Conservation (phyloP, 2,329 filamentous ascomycete species). For the Coniochaeta sp. region DNA sequence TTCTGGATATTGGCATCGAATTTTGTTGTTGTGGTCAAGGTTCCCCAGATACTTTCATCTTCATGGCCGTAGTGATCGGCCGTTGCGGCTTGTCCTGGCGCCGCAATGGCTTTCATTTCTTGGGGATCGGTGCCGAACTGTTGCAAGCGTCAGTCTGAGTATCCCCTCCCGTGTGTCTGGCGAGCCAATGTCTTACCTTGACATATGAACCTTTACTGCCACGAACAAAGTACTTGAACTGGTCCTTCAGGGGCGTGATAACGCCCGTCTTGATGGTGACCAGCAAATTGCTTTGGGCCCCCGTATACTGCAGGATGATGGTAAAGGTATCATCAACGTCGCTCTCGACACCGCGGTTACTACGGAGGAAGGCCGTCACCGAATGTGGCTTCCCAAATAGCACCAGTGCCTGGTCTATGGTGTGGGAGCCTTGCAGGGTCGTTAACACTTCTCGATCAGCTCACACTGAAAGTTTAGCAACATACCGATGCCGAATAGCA, state of each 20-base stretch:
- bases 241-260: constrained; percentile 50
- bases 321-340: constrained; percentile 43
- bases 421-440: constrained; percentile 40
- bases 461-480: not conserved
- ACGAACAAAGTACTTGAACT: constrained; percentile 55
- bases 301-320: constrained; percentile 50
- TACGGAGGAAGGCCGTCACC: constrained; percentile 50
- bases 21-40: constrained; percentile 28
- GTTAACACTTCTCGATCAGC: not conserved
- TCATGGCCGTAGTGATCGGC: constrained; percentile 27
- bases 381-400: constrained; percentile 50
- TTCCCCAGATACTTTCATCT: constrained; percentile 25
- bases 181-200: constrained; percentile 21
- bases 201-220: constrained; percentile 48
- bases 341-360: constrained; percentile 38
- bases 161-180: not conserved
- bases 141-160: not conserved
- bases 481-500: constrained; percentile 33
- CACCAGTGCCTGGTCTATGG: constrained; percentile 54
- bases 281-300: constrained; percentile 33
- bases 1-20: constrained; percentile 24
- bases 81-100: constrained; percentile 16
- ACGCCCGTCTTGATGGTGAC: constrained; percentile 56
- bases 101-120: constrained; percentile 23
- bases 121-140: constrained; percentile 23